phyloP scores from a whole-genome alignment of 2,329 filamentous ascomycete species.

The Phialophora tarda region DNA sequence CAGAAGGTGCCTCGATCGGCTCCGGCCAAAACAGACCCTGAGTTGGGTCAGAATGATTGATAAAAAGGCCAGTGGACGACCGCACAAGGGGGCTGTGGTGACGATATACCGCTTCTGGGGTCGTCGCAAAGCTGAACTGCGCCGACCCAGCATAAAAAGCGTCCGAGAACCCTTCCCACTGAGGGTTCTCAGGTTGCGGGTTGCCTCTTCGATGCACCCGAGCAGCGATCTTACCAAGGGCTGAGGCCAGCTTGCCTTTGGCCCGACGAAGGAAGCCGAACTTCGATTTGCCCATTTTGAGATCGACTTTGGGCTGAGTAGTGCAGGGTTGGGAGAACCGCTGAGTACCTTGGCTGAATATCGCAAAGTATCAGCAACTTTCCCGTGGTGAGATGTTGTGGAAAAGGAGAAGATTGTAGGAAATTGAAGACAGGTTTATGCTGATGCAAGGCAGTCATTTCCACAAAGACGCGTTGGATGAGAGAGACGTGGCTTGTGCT shows the following conservation, averaged over 20 bases:
- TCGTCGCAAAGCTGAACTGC: neutral
- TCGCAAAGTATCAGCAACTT: neutral
- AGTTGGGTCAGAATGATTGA: neutral
- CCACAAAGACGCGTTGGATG: no score
- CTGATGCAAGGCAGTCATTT: neutral
- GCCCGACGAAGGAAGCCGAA: neutral
- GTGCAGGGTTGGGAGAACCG: neutral
- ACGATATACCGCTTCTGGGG: neutral
- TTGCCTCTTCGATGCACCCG: neutral
- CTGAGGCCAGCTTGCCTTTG: neutral
- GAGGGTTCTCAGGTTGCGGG: neutral
- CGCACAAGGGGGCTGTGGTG: neutral
- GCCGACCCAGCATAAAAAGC: neutral
- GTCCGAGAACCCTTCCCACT: constrained; percentile 3
- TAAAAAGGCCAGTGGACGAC: neutral
- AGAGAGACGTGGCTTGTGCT: neutral
- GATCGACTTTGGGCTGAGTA: neutral
- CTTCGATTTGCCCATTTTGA: neutral
- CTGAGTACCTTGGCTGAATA: neutral
- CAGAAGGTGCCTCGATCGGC: neutral
- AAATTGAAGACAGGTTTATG: neutral
- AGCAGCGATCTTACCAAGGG: neutral
- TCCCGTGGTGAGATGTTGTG: neutral
- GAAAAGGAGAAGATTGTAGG: neutral
- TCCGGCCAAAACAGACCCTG: neutral